A percentile compares a stretch with the other conserved stretches of the same genome.
phyloP scores from a whole-genome alignment of 2,329 filamentous ascomycete species.

The Teratosphaeria pseudoeucalypti region DNA sequence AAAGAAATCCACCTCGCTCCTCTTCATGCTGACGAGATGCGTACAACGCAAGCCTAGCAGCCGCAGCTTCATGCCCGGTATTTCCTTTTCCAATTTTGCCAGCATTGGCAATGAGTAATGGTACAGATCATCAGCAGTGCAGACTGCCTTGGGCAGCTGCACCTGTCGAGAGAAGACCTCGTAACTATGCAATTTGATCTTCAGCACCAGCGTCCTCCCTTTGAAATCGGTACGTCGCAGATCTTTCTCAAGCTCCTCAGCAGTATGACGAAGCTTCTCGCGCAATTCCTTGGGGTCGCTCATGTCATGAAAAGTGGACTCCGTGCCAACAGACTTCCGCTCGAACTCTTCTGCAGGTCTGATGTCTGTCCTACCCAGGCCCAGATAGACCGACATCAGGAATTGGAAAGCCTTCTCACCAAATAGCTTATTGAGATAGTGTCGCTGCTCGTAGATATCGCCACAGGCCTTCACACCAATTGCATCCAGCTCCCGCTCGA shows the following conservation, averaged over 20 bases:
- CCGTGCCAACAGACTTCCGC: constrained; percentile 86
- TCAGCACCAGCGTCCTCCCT: constrained; percentile 81
- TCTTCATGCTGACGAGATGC: constrained; percentile 76
- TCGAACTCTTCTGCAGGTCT: constrained; percentile 83
- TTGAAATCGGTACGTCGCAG: constrained; percentile 70
- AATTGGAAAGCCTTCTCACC: constrained; percentile 88
- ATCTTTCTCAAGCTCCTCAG: constrained; percentile 80
- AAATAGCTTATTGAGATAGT: constrained; percentile 66
- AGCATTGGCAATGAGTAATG: constrained; percentile 73
- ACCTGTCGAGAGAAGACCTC: constrained; percentile 81
- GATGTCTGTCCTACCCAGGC: constrained; percentile 71
- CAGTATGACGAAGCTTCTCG: constrained; percentile 68
- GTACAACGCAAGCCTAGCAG: constrained; percentile 86
- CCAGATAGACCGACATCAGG: constrained; percentile 71
- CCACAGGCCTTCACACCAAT: constrained; percentile 82
- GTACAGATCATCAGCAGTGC: constrained; percentile 70
- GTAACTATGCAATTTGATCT: constrained; percentile 89
- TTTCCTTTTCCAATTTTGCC: constrained; percentile 70
- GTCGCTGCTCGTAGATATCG: constrained; percentile 69
- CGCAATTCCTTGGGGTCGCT: constrained; percentile 56
- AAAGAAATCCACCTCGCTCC: constrained; percentile 70
- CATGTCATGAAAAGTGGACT: constrained; percentile 81
- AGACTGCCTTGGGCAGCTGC: constrained; percentile 61
- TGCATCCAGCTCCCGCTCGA: constrained; percentile 81
- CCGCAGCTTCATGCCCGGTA: constrained; percentile 66